Conservation (phyloP, 371 early-diverging fungal genomes). For the Mucor circinelloides region DNA sequence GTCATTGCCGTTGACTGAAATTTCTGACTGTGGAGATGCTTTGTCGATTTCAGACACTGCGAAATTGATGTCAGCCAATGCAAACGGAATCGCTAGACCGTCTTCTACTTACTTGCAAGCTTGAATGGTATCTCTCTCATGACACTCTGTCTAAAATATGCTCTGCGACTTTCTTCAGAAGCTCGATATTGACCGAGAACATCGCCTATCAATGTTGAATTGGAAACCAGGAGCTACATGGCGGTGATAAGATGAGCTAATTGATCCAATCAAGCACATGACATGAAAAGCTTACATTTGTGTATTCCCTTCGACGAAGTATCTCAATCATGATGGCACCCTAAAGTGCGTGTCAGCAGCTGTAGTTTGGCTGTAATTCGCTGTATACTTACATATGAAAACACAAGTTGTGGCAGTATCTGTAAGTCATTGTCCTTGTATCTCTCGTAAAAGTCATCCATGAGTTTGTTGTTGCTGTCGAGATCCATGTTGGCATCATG, state of each 20-base stretch:
- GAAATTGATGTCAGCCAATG: neutral
- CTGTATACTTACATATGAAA: constrained; percentile 39
- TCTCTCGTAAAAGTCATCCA: constrained; percentile 30
- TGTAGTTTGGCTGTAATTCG: neutral
- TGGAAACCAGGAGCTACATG: constrained; percentile 49
- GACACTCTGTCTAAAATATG: constrained; percentile 62
- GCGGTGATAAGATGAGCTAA: neutral
- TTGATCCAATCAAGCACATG: neutral
- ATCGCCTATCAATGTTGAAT: constrained; percentile 66
- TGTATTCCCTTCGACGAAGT: constrained; percentile 72
- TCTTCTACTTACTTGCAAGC: constrained; percentile 33
- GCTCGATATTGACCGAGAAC: constrained; percentile 60
- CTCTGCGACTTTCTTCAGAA: constrained; percentile 66
- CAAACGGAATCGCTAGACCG: neutral
- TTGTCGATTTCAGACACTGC: constrained; percentile 38
- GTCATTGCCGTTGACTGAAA: constrained; percentile 53
- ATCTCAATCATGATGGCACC: constrained; percentile 73
- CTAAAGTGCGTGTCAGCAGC: constrained; percentile 18
- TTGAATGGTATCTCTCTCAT: constrained; percentile 61
- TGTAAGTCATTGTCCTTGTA: constrained; percentile 25
- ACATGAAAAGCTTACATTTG: constrained; percentile 34
- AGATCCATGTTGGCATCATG: constrained; percentile 28
- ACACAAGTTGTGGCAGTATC: constrained; percentile 28
- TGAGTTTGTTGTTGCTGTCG: constrained; percentile 22
- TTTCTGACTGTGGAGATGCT: constrained; percentile 65